A percentile compares a stretch with the other conserved stretches of the same genome.
These are phyloP conservation scores for Phyllachora maydis DNA, from an alignment of 2,329 filamentous ascomycete genomes.

Conservation along the genomic window DNA sequence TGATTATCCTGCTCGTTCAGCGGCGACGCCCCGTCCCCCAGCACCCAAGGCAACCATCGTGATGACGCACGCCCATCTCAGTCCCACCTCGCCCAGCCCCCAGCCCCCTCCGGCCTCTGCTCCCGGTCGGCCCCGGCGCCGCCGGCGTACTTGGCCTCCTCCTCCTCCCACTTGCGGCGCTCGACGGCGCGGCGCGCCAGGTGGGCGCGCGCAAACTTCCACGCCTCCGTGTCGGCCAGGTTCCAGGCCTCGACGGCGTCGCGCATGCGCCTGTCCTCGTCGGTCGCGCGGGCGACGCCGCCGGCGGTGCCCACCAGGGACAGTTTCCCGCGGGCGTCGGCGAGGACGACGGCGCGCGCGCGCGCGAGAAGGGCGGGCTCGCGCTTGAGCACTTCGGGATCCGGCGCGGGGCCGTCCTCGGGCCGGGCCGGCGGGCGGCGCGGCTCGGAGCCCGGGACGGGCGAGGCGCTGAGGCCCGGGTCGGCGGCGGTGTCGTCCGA, in stretches of 20 bases:
- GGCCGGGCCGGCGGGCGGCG: conserved; percentile 21
- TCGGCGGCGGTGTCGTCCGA: conserved; percentile 18
- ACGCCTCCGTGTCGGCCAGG: conserved; percentile 55
- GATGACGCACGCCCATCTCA: too few species aligned
- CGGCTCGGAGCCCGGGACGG: conserved; percentile 35
- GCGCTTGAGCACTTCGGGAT: conserved; percentile 26
- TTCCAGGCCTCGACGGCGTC: conserved; percentile 44
- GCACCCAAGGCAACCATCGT: too few species aligned
- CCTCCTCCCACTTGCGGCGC: conserved; percentile 32
- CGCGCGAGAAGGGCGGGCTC: conserved; percentile 25
- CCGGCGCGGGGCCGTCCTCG: conserved; percentile 25
- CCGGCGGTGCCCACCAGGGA: too few species aligned
- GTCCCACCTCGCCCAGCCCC: too few species aligned
- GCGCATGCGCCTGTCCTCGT: conserved; percentile 24
- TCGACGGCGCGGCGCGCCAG: conserved; percentile 41
- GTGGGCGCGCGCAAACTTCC: conserved; percentile 53
- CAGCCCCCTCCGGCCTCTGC: too few species aligned
- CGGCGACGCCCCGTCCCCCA: too few species aligned
- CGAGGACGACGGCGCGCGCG: conserved; percentile 19
- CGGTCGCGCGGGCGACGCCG: conserved; percentile 21
- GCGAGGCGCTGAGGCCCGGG: conserved; percentile 32
- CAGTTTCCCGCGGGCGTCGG: too few species aligned
- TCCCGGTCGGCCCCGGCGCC: conserved; percentile 7
- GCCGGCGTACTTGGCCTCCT: not conserved
- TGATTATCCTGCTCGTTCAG: too few species aligned